A percentile compares a stretch with the other conserved stretches of the same genome.
Evolutionary conservation across 106 monocot genomes (phyloP).

Genomic region (Dendrobium catenatum): DNA sequence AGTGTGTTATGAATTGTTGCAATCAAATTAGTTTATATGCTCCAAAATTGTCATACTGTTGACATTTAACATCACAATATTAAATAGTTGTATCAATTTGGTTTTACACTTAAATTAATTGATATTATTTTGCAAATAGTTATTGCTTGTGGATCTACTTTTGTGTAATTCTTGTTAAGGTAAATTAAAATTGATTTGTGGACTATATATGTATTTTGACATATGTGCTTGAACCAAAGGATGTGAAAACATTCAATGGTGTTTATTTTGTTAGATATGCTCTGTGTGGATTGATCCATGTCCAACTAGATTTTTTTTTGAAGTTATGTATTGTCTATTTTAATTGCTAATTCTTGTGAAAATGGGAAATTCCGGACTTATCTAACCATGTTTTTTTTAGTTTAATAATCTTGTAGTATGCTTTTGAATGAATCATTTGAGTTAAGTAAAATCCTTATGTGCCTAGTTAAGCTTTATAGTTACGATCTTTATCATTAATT

Average conservation of each 20-base stretch:
- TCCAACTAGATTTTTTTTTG: not conserved
- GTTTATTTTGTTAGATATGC: not conserved
- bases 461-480: not conserved
- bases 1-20: slow-evolving; percentile 10
- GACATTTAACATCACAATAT: not conserved
- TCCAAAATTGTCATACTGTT: not conserved
- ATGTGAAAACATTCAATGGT: not conserved
- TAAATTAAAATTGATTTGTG: not conserved
- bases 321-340: not conserved
- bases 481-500: not conserved
- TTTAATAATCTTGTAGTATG: not conserved
- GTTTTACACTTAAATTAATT: not conserved
- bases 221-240: not conserved
- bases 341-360: not conserved
- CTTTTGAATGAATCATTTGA: not conserved
- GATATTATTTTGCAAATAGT: not conserved
- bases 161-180: not conserved
- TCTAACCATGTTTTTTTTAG: not conserved
- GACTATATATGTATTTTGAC: not conserved
- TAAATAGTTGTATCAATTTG: not conserved
- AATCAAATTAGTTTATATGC: not conserved
- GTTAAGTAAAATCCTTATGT: not conserved
- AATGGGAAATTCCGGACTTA: not conserved
- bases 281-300: not conserved
- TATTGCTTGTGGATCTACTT: not conserved